Base-by-base conservation (phyloP, 2,329 filamentous ascomycete genomes). In the Penicillium sp. region DNA sequence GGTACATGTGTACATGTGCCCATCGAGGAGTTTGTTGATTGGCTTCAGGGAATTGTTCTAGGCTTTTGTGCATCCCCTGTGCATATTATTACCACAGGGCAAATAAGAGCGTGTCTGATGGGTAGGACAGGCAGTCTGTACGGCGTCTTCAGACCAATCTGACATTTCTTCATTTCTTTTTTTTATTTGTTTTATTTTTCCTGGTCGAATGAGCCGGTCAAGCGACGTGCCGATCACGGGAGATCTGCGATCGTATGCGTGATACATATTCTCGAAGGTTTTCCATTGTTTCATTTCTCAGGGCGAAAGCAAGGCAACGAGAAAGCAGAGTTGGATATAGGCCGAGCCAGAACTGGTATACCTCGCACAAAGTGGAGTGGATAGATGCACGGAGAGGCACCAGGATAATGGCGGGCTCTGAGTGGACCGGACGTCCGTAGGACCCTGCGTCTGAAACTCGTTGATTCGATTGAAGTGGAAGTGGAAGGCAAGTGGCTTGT, bases 401-500 rank as follows among this genome's bases (percentile, higher is more conserved):
- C 50, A 47, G 16, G 23, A 42, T 45, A 45, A 42, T 23, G n/a
- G n/a, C 24, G 18, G n/a, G 4, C 23, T 40, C 27, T 51, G 1
- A 57, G 38, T 57, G 55, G 55, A 39, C 50, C 55, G 55, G 55
- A 57, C 26, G 36, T 58, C 55, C 55, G 54, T 47, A 34, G 50
- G 47, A 40, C 40, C 46, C 23, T 16, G 22, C 31, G 31, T 34
- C 31, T 32, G 16, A n/a, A 32, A 8, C 24, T 26, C 24, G 3
- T 9, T 26, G 6, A 24, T 24, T 24, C 23, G 23, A 9, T 24
- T 6, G 8, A 6, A 24, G 23, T 24, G 9, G 31, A 16, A 16
- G 36, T 5, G 20, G 16, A 27, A 37, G 20, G 16, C 11, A 37
- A 22, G 38, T 28, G 32, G 20, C 32, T 38, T 32, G 31, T 31